A percentile compares a stretch with the other conserved stretches of the same genome.
Conservation (phyloP, 2,329 filamentous ascomycete genomes). For the Exophiala sideris region DNA sequence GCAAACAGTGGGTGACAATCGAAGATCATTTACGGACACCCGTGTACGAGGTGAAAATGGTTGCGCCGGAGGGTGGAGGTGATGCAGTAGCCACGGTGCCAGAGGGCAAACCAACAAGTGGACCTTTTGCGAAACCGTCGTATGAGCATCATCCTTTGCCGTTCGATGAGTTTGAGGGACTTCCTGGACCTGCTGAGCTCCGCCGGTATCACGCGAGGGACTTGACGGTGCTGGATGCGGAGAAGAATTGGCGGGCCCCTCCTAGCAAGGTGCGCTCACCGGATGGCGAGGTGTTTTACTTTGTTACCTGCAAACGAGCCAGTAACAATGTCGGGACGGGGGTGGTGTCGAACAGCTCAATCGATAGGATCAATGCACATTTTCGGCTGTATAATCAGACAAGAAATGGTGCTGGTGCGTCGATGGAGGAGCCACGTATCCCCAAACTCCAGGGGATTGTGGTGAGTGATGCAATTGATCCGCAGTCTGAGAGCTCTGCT, state of each 20-base stretch:
- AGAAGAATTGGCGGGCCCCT: not conserved
- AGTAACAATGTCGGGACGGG: not conserved
- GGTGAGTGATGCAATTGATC: not conserved
- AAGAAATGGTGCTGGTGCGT: not conserved
- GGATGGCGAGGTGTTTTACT: not conserved
- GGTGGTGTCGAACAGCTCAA: not conserved
- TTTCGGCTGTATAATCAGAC: not conserved
- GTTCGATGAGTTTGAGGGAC: not conserved
- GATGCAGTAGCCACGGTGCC: constrained; percentile 3
- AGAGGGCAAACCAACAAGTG: not conserved
- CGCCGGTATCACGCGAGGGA: not conserved
- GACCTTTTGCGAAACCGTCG: not conserved
- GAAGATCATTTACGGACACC: constrained; percentile 10
- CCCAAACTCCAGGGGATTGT: constrained; percentile 10
- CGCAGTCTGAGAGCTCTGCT: not conserved
- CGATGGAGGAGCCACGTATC: not conserved
- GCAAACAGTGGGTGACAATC: constrained; percentile 7
- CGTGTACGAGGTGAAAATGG: constrained; percentile 9
- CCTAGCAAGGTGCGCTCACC: not conserved
- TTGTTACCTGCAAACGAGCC: not conserved
- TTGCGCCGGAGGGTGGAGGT: not conserved
- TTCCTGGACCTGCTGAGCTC: not conserved
- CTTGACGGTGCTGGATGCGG: not conserved
- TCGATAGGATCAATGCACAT: not conserved
- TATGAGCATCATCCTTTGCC: constrained; percentile 9